A percentile compares a stretch with the other conserved stretches of the same genome.
Evolutionary conservation across 2,329 filamentous ascomycete genomes (phyloP).

Genomic region (Cladophialophora bantiana): DNA sequence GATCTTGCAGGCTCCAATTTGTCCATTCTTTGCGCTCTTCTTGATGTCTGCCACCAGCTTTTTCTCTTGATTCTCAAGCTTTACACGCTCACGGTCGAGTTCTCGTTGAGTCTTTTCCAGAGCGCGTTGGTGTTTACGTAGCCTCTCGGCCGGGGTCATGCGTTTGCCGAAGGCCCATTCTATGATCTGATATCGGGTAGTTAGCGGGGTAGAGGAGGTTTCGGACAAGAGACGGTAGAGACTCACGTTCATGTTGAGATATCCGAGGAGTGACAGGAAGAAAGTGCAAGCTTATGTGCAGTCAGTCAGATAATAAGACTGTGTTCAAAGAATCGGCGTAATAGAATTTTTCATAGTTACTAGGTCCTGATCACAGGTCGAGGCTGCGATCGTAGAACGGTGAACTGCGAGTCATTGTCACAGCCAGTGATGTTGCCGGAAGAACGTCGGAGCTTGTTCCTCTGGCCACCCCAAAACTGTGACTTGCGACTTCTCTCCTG

Average conservation of each 20-base stretch:
- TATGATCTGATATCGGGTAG: constrained; percentile 66
- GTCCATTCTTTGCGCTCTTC: constrained; percentile 96
- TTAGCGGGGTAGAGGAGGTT: constrained; percentile 32
- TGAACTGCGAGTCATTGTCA: not conserved
- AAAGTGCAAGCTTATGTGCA: not conserved
- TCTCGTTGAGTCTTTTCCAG: constrained; percentile 97
- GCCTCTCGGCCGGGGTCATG: constrained; percentile 82
- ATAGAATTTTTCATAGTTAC: not conserved
- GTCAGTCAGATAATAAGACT: not conserved
- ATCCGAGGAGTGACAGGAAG: not conserved
- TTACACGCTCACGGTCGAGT: constrained; percentile 90
- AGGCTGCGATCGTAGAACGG: not conserved
- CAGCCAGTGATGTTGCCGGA: constrained; percentile 12
- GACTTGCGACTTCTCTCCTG: not conserved
- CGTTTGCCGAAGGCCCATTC: constrained; percentile 99
- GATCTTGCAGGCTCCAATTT: constrained; percentile 98
- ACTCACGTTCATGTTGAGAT: constrained; percentile 51
- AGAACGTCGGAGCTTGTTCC: constrained; percentile 8
- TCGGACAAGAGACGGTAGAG: not conserved
- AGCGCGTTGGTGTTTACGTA: constrained; percentile 82
- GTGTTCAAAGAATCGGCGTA: not conserved
- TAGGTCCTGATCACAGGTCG: not conserved
- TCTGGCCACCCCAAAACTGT: constrained; percentile 5
- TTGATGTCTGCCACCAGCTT: constrained; percentile 95
- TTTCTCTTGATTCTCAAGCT: constrained; percentile 98